These are phyloP conservation scores for Backusella sp. DNA, from an alignment of 192 early-diverging fungal genomes.

Conservation along the genomic window DNA sequence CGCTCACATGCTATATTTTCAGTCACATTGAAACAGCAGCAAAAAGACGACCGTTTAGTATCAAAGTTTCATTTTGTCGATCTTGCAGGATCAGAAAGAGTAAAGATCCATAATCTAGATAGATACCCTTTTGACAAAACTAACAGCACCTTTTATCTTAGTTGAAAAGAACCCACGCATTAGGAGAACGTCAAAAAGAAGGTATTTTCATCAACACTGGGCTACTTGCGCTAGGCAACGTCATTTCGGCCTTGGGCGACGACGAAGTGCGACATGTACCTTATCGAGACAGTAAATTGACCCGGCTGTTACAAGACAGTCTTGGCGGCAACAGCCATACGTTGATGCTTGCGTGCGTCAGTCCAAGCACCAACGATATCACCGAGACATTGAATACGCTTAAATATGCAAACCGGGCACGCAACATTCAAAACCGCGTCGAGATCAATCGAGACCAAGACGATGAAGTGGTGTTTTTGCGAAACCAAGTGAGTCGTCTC, in stretches of 20 bases:
- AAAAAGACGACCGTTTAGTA: conserved; percentile 28
- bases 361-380: conserved; percentile 72
- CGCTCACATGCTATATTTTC: conserved; percentile 98
- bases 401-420: conserved; percentile 91
- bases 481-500: neutral
- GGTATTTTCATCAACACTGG: conserved; percentile 97
- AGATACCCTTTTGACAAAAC: neutral
- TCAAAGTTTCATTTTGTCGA: conserved; percentile 98
- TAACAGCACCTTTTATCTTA: too few relatives aligned
- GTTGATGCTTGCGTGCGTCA: conserved; percentile 91
- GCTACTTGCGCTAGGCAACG: conserved; percentile 94
- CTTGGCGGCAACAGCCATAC: conserved; percentile 93
- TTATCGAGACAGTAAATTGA: conserved; percentile 95
- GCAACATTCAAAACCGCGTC: conserved; percentile 65
- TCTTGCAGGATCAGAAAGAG: conserved; percentile 93
- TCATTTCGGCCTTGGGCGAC: conserved; percentile 92
- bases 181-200: conserved; percentile 93
- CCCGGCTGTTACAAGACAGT: conserved; percentile 92
- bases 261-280: conserved; percentile 65
- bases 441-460: neutral
- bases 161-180: neutral
- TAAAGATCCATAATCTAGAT: conserved; percentile 23
- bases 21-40: conserved; percentile 76
- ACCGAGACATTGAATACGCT: conserved; percentile 93
- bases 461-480: neutral